Conservation (phyloP, 257 asterid genomes). For the Cinchona pubescens region DNA sequence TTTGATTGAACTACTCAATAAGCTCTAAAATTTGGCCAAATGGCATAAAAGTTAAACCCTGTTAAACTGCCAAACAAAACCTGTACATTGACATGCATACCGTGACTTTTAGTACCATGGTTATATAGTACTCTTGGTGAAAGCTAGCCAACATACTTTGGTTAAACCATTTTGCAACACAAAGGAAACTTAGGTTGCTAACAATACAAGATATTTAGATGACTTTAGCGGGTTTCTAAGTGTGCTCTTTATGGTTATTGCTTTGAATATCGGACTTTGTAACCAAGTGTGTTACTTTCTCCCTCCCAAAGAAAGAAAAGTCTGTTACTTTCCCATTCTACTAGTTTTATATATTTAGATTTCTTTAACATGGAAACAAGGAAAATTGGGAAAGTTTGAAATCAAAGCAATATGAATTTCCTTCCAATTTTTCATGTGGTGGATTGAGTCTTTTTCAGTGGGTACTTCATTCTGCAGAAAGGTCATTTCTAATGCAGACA, state of each 20-base stretch:
- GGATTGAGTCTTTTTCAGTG: neutral
- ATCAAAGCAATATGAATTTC: neutral
- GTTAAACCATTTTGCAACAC: too few relatives aligned
- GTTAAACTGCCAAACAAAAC: too few relatives aligned
- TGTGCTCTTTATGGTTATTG: neutral
- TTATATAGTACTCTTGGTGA: too few relatives aligned
- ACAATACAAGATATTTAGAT: neutral
- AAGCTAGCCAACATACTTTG: too few relatives aligned
- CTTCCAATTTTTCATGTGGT: neutral
- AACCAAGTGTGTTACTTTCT: too few relatives aligned
- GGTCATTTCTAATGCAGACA: neutral
- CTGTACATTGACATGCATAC: too few relatives aligned
- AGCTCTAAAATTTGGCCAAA: too few relatives aligned
- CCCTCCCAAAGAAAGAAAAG: too few relatives aligned
- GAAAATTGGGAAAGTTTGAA: neutral
- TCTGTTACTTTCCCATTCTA: neutral
- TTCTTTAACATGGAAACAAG: neutral
- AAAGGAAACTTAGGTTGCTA: neutral
- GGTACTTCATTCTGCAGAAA: neutral
- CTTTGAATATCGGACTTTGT: neutral
- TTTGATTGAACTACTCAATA: too few relatives aligned
- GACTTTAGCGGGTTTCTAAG: neutral
- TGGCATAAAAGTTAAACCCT: too few relatives aligned
- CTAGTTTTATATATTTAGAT: neutral
- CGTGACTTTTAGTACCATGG: too few relatives aligned